These are phyloP conservation scores for Tephrocybe rancida DNA, from an alignment of 768 basidiomycete genomes.

Conservation along the genomic window DNA sequence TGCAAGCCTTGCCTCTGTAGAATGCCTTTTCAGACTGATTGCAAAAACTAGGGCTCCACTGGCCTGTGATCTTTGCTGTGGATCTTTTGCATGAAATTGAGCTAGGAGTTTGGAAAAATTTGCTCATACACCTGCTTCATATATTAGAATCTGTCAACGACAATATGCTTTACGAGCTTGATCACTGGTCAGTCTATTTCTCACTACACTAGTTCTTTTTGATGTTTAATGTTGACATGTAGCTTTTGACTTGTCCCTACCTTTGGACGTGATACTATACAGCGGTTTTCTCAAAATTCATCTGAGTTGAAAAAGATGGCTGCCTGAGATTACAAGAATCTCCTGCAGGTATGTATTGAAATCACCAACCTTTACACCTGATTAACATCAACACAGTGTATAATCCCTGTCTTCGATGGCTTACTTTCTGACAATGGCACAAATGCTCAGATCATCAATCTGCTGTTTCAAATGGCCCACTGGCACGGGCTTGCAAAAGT, in stretches of 20 bases:
- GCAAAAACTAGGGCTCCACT: slow-evolving; percentile 19
- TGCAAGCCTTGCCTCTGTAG: slow-evolving; percentile 11
- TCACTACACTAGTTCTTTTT: slow-evolving; percentile 11
- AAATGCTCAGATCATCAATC: not conserved
- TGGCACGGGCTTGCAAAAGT: slow-evolving; percentile 1
- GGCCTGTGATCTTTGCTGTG: slow-evolving; percentile 26
- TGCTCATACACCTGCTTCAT: slow-evolving; percentile 34
- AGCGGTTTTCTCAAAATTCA: too few relatives aligned
- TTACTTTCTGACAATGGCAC: not conserved
- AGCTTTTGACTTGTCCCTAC: slow-evolving; percentile 7
- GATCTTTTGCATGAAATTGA: slow-evolving; percentile 46
- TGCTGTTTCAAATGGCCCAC: slow-evolving; percentile 2
- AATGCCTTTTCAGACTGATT: slow-evolving; percentile 33
- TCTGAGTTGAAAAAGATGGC: too few relatives aligned
- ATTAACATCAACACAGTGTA: not conserved
- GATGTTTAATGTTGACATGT: not conserved
- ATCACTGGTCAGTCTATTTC: slow-evolving; percentile 23
- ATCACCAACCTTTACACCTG: not conserved
- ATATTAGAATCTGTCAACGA: too few relatives aligned
- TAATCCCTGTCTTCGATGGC: slow-evolving; percentile 6
- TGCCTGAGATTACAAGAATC: slow-evolving; percentile 1
- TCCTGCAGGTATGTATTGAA: slow-evolving; percentile 6
- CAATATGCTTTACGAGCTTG: too few relatives aligned
- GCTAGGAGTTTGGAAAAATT: slow-evolving; percentile 37
- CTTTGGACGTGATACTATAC: slow-evolving; percentile 6